Conservation (phyloP, 2,329 filamentous ascomycete species). For the Aspergillus terreus region DNA sequence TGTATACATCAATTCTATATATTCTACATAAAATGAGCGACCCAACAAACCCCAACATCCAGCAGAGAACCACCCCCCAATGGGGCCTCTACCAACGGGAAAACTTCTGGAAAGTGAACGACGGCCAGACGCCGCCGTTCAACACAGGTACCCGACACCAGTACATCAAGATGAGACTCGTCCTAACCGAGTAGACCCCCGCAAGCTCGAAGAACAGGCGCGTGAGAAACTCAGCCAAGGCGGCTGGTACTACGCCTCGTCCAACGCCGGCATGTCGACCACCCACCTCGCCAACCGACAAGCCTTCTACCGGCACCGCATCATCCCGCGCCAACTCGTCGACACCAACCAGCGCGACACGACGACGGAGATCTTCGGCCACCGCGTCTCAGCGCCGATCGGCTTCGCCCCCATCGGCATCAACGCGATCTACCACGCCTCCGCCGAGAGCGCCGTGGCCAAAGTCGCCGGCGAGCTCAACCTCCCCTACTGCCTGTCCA, state of each 20-base stretch:
- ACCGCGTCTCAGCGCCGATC: slow-evolving; percentile 57
- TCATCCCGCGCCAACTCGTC: slow-evolving; percentile 59
- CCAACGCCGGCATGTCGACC: slow-evolving; percentile 33
- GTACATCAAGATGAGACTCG: neutral
- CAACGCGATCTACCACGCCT: slow-evolving; percentile 61
- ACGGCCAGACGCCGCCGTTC: slow-evolving; percentile 49
- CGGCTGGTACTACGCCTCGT: slow-evolving; percentile 49
- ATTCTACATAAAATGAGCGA: slow-evolving; percentile 37
- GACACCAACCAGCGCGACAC: slow-evolving; percentile 60
- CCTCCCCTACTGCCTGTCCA: slow-evolving; percentile 58
- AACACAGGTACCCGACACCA: slow-evolving; percentile 43
- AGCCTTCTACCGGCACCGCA: slow-evolving; percentile 62
- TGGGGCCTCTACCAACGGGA: slow-evolving; percentile 55
- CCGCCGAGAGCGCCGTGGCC: slow-evolving; percentile 58
- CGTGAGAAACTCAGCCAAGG: slow-evolving; percentile 54
- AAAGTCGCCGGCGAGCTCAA: slow-evolving; percentile 58
- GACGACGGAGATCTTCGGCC: slow-evolving; percentile 56
- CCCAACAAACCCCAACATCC: slow-evolving; percentile 50
- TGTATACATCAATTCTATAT: neutral
- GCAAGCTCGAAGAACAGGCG: slow-evolving; percentile 57
- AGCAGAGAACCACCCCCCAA: slow-evolving; percentile 50
- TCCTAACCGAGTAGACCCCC: slow-evolving; percentile 40
- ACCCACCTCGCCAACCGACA: slow-evolving; percentile 58
- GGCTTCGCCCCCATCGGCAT: slow-evolving; percentile 65
- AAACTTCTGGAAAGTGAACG: slow-evolving; percentile 53